Base-by-base conservation (phyloP, 2,329 filamentous ascomycete species). In the Didymella keratinophila region DNA sequence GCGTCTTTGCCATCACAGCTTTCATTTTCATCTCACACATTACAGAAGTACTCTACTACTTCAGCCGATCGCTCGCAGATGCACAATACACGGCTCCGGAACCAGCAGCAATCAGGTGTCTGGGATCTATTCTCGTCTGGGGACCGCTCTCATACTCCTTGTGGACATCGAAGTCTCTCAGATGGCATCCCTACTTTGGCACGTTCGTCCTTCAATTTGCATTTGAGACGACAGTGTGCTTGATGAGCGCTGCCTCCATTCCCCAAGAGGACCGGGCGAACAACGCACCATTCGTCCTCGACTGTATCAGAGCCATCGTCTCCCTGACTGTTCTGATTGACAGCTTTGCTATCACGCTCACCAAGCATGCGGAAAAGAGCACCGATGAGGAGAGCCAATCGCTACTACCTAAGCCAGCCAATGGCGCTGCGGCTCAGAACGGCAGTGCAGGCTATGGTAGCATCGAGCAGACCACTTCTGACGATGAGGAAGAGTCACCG, bases 331-430 rank as follows among this genome's bases (percentile, higher is more conserved):
- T 76, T 0, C 23, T 73, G 16, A 30, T 76, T 3, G 67, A 74
- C 45, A 67, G 66, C 16, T 73, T 75, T 30, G 39, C 67, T 4
- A 67, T 76, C n/a, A 56, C 73, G 7, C 47, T 74, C 28, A 63
- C 60, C 2, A 71, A 67, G 44, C 60, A 73, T 50, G 46, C 58
- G 10, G 77, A 77, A 50, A 69, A 71, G 42, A 72, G 75, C 34
- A 67, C 65, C 10, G 86, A 89, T 69, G 80, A 84, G 52, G 87
- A 90, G 71, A 79, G 80, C 7, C 85, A 88, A 62, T 80, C 85
- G 2, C 76, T 90, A 10, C 78, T 90, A 4, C 78, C 80, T 30
- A 81, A 82, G 45, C 74, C 73, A 51, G 64, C 63, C n/a, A 69
- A 73, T 52, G 74, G 57, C 72, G 76, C 41, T 47, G 39, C 59